Base-by-base conservation (phyloP, 2,329 filamentous ascomycete genomes). In the Diplodia mutila region DNA sequence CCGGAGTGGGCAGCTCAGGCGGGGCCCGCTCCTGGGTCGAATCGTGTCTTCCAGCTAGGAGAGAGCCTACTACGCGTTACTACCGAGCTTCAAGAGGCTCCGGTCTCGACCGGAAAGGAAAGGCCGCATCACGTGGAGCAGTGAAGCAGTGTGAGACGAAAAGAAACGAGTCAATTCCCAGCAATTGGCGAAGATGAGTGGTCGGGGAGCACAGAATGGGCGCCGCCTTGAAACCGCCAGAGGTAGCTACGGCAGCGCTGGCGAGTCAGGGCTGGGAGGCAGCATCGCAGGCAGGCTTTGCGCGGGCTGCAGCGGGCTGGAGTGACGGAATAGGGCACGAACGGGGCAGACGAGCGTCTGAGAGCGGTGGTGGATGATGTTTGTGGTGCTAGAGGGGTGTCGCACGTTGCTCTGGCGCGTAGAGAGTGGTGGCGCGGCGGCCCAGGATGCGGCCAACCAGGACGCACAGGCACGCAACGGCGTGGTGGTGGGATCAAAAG, bases 1-100 rank as follows among this genome's bases (percentile, higher is more conserved):
- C 78, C 23, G 81, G 80, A 29, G 81, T 84, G 39, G 85, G 81
- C 68, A 75, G 75, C 39, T 83, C 74, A 54, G 85, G 85, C 48
- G 85, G 83, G 52, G 76, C 72, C 69, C 85, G 81, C 66, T 78
- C 76, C 70, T 78, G 76, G 67, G 76, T 70, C 53, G 73, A 72
- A 66, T 80, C 78, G 73, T 80, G 77, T 71, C 78, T 76, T 46
- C 77, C 77, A 48, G 77, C 77, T 68, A 79, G 74, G 64, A 80
- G 73, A 67, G 74, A 72, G 68, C 74, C 78, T 80, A 57, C 23
- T 18, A 37, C 42, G 46, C 11, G 59, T 63, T 63, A 63, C 59
- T 63, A 63, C 27, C 42, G 18, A 37, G 34, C 46, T 54, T n/a
- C 64, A 34, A 32, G n/a, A 23, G 18, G 23, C 49, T 0, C 23